A percentile compares a stretch with the other conserved stretches of the same genome.
These are phyloP conservation scores for Metschnikowia shivogae DNA, from an alignment of 805 yeast genomes.

Conservation along the genomic window DNA sequence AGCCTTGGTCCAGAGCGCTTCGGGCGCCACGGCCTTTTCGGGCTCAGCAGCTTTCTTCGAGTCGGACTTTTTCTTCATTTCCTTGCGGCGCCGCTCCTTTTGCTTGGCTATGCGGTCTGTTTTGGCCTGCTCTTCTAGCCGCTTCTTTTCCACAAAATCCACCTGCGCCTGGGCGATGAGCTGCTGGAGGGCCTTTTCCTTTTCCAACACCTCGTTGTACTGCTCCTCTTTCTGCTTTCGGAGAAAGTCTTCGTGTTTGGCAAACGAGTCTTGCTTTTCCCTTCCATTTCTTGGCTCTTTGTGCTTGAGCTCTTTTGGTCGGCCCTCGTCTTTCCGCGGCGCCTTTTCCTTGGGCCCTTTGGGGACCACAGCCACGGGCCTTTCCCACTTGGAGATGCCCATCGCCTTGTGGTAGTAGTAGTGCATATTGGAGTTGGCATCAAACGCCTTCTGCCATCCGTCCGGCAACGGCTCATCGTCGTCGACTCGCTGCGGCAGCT, in stretches of 20 bases:
- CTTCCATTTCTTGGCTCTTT: background rate
- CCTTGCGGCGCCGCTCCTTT: conserved; percentile 16
- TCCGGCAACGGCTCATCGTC: conserved; percentile 42
- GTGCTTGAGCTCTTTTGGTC: background rate
- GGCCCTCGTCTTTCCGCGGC: conserved; percentile 7
- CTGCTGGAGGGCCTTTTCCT: conserved; percentile 34
- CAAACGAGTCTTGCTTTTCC: conserved; percentile 19
- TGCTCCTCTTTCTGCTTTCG: conserved; percentile 30
- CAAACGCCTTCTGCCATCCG: conserved; percentile 64
- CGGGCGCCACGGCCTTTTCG: conserved; percentile 12
- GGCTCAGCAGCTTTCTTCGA: conserved; percentile 4
- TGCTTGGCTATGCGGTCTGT: conserved; percentile 21
- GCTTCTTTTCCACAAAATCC: conserved; percentile 29
- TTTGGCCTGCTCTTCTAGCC: conserved; percentile 21
- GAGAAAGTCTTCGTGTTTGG: conserved; percentile 34
- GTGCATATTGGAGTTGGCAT: conserved; percentile 37
- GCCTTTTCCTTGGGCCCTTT: conserved; percentile 24
- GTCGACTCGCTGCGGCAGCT: conserved; percentile 16
- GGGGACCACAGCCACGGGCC: conserved; percentile 42
- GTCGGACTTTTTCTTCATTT: background rate
- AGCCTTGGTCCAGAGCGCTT: conserved; percentile 38
- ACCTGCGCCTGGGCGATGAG: conserved; percentile 32
- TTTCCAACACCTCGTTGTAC: conserved; percentile 30
- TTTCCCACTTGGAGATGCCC: conserved; percentile 55
- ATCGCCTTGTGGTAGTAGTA: conserved; percentile 54